These are phyloP conservation scores for Cucurbita argyrosperma DNA, from an alignment of 306 rosid species.

Conservation along the genomic window DNA sequence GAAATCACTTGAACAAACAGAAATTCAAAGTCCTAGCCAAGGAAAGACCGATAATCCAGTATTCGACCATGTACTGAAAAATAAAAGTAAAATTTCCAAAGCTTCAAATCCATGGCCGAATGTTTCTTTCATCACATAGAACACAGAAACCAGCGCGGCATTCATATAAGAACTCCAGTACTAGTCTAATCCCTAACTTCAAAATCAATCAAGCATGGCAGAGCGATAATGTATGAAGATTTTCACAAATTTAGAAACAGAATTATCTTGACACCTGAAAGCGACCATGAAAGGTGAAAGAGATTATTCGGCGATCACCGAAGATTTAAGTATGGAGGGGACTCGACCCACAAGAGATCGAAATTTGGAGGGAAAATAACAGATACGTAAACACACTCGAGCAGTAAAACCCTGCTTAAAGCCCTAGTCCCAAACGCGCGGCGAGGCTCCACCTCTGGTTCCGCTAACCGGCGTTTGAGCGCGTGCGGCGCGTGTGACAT, in stretches of 20 bases:
- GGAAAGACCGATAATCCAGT: background rate
- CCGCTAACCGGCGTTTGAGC: background rate
- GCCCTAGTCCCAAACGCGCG: background rate
- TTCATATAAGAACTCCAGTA: background rate
- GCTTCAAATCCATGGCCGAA: background rate
- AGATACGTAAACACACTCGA: background rate
- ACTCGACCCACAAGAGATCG: background rate
- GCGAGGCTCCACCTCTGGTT: background rate
- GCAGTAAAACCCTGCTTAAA: background rate
- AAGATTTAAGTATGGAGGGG: background rate
- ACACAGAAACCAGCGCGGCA: background rate
- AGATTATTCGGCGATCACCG: background rate
- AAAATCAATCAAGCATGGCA: background rate
- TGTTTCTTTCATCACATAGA: background rate
- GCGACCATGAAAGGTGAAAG: background rate
- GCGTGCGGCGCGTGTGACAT: background rate
- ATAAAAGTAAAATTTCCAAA: background rate
- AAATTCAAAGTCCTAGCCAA: background rate
- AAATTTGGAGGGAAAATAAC: background rate
- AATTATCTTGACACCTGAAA: background rate
- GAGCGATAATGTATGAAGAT: background rate
- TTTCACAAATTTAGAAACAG: background rate
- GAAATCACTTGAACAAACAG: background rate
- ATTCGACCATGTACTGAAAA: background rate
- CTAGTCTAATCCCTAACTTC: background rate